These are phyloP conservation scores for Grammothele lineata DNA, from an alignment of 768 basidiomycete genomes.

Conservation along the genomic window DNA sequence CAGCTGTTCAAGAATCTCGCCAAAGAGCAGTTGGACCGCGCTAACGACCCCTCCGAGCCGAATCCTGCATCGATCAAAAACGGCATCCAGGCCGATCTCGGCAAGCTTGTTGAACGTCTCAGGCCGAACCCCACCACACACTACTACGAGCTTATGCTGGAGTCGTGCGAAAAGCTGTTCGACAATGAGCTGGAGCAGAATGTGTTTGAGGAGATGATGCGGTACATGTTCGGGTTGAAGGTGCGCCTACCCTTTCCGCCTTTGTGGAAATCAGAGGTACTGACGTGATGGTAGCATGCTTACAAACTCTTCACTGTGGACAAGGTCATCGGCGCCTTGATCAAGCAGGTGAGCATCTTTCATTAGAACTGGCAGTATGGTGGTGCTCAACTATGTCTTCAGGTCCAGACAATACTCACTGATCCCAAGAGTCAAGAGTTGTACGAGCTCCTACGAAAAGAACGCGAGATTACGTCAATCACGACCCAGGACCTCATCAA, in stretches of 20 bases:
- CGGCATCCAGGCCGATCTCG: constrained; percentile 26
- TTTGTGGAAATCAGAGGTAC: no score
- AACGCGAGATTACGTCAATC: constrained; percentile 51
- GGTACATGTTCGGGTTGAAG: constrained; percentile 81
- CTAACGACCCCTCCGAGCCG: constrained; percentile 18
- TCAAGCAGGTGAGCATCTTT: constrained; percentile 95
- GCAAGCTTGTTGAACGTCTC: constrained; percentile 18
- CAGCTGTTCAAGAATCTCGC: constrained; percentile 74
- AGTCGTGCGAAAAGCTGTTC: constrained; percentile 85
- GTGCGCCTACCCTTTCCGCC: constrained; percentile 31
- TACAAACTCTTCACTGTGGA: constrained; percentile 94
- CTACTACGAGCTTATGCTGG: constrained; percentile 80
- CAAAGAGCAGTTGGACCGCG: constrained; percentile 37
- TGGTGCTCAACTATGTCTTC: no score
- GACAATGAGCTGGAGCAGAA: constrained; percentile 88
- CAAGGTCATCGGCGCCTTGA: constrained; percentile 80
- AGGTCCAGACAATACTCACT: constrained; percentile 62
- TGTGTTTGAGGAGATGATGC: constrained; percentile 87
- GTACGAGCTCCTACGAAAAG: constrained; percentile 64
- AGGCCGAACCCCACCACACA: constrained; percentile 43
- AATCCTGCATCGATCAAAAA: constrained; percentile 38
- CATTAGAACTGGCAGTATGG: constrained; percentile 8
- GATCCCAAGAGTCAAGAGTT: constrained; percentile 72
- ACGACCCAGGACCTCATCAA: constrained; percentile 72
- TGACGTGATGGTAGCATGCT: constrained; percentile 43